phyloP scores from a whole-genome alignment of 495 filamentous ascomycete genomes.

The Podospora fimiseda region DNA sequence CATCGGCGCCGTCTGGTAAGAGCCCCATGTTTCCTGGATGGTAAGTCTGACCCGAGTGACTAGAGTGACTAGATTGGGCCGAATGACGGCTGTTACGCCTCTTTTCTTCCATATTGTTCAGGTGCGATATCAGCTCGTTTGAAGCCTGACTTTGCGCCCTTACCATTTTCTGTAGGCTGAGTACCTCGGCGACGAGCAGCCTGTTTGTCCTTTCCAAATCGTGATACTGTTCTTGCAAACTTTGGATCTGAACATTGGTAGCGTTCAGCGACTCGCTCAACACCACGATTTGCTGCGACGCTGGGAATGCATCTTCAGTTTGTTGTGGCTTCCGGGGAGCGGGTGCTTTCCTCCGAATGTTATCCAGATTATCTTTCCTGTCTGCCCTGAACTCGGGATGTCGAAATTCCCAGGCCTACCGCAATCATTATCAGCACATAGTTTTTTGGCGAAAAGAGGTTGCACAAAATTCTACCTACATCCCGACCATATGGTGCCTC shows the following conservation, averaged over 20 bases:
- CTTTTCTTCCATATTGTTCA: slow-evolving; percentile 41
- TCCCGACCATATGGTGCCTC: slow-evolving; percentile 86
- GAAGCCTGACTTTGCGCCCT: slow-evolving; percentile 58
- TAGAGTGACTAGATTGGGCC: slow-evolving; percentile 36
- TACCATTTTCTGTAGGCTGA: slow-evolving; percentile 83
- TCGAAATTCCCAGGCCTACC: slow-evolving; percentile 93
- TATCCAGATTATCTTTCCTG: slow-evolving; percentile 93
- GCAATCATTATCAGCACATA: slow-evolving; percentile 16
- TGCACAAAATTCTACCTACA: slow-evolving; percentile 48
- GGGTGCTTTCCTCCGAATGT: slow-evolving; percentile 92
- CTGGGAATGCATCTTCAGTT: slow-evolving; percentile 66
- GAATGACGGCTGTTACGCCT: slow-evolving; percentile 38
- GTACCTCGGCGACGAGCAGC: slow-evolving; percentile 78
- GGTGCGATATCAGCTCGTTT: slow-evolving; percentile 44
- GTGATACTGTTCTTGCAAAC: slow-evolving; percentile 75
- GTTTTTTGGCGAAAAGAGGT: background rate
- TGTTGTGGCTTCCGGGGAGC: slow-evolving; percentile 72
- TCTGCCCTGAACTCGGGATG: slow-evolving; percentile 95
- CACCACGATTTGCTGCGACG: slow-evolving; percentile 76
- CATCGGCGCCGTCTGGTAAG: slow-evolving; percentile 48
- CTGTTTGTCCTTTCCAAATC: slow-evolving; percentile 81
- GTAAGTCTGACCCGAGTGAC: slow-evolving; percentile 28
- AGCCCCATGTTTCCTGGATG: slow-evolving; percentile 26
- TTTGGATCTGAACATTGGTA: slow-evolving; percentile 85
- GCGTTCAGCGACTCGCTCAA: slow-evolving; percentile 83